Conservation (phyloP, 139 green algal species). For the Haematococcus lacustris region DNA sequence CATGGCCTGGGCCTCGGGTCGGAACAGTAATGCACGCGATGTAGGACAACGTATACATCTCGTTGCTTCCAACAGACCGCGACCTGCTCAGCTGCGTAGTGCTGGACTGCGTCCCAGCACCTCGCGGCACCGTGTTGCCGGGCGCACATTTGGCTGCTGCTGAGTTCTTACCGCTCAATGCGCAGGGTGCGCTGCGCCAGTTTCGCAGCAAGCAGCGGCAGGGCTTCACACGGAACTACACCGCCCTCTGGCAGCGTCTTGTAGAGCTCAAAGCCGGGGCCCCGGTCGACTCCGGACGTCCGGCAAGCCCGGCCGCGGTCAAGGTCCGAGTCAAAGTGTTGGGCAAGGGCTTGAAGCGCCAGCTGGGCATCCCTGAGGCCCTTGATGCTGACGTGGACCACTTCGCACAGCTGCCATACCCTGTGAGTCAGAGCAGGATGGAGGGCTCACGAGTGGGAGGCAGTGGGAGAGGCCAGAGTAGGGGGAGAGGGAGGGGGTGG, state of each 20-base stretch:
- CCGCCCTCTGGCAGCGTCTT: constrained; percentile 19
- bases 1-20: too few relatives aligned
- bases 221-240: constrained; percentile 31
- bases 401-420: constrained; percentile 17
- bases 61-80: too few relatives aligned
- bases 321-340: constrained; percentile 16
- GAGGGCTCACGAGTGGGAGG: too few relatives aligned
- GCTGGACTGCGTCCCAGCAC: too few relatives aligned
- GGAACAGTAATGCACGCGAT: too few relatives aligned
- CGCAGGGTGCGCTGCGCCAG: constrained; percentile 24
- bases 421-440: too few relatives aligned
- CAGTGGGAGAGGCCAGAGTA: too few relatives aligned
- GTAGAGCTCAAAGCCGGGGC: constrained; percentile 12
- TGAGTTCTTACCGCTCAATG: too few relatives aligned
- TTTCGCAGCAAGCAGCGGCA: constrained; percentile 14
- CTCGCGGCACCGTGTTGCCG: too few relatives aligned
- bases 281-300: neutral
- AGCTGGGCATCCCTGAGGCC: constrained; percentile 19
- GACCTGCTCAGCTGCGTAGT: too few relatives aligned
- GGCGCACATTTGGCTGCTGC: too few relatives aligned
- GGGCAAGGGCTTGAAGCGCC: constrained; percentile 20
- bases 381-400: constrained; percentile 18
- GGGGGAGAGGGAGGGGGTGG: neutral
- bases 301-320: neutral
- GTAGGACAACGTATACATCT: too few relatives aligned